Conservation (phyloP, 306 rosid genomes). For the Rubus parviflorus region DNA sequence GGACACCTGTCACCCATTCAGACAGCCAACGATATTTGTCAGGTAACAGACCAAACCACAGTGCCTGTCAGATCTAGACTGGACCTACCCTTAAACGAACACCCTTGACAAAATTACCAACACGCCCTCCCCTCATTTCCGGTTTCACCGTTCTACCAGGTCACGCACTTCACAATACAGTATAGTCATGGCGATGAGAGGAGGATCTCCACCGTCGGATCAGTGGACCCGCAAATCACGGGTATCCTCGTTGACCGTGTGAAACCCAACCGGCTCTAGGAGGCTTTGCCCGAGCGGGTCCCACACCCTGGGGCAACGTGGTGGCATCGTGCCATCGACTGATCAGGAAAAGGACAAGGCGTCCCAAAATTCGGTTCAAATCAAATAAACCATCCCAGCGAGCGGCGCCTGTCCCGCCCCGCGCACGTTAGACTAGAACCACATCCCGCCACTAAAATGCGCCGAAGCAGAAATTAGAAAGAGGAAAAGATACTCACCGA, state of each 20-base stretch:
- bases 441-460: conserved; percentile 11
- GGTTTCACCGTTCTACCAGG: background rate
- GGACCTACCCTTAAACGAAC: background rate
- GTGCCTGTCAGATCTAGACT: conserved; percentile 3
- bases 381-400: background rate
- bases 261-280: conserved; percentile 19
- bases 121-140: background rate
- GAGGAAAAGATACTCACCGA: conserved; percentile 41
- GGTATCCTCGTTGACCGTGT: conserved; percentile 20
- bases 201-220: conserved; percentile 16
- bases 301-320: conserved; percentile 29
- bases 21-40: conserved; percentile 26
- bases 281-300: conserved; percentile 22
- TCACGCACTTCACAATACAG: background rate
- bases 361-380: background rate
- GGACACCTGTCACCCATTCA: conserved; percentile 73
- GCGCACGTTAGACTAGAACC: conserved; percentile 12
- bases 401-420: background rate
- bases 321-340: background rate
- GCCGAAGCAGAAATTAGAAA: conserved; percentile 1
- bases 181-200: background rate
- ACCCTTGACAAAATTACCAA: background rate
- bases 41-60: background rate
- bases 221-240: conserved; percentile 48
- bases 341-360: background rate